Percentiles rank a stretch among this genome's conserved stretches.
Conservation (phyloP, 805 yeast species). For the Kurtzmaniella fragi region DNA sequence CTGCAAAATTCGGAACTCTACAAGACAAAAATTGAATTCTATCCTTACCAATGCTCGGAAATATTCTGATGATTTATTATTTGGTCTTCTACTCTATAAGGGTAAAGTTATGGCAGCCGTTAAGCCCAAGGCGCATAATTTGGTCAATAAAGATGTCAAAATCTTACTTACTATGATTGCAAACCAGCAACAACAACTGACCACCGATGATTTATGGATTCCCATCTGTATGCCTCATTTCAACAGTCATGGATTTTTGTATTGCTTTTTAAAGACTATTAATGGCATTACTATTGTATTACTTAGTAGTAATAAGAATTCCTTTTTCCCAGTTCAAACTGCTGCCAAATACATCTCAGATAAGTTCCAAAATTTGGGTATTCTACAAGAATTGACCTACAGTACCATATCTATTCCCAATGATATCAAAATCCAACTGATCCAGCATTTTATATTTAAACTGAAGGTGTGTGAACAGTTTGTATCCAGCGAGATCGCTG, state of each 20-base stretch:
- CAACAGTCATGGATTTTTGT: conserved; percentile 81
- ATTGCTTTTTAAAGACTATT: conserved; percentile 60
- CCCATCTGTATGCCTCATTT: conserved; percentile 91
- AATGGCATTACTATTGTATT: conserved; percentile 38
- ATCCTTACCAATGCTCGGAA: conserved; percentile 37
- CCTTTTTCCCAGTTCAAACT: conserved; percentile 71
- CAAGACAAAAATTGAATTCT: conserved; percentile 53
- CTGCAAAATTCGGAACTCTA: conserved; percentile 47
- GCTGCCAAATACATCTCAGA: conserved; percentile 49
- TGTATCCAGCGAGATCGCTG: conserved; percentile 37
- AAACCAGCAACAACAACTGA: conserved; percentile 42
- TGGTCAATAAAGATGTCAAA: conserved; percentile 79
- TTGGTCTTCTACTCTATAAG: conserved; percentile 67
- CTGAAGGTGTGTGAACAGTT: conserved; percentile 65
- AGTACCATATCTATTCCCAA: conserved; percentile 14
- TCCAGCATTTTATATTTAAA: conserved; percentile 80
- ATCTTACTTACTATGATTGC: conserved; percentile 67
- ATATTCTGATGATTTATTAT: conserved; percentile 49
- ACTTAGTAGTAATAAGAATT: conserved; percentile 66
- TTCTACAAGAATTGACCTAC: conserved; percentile 18
- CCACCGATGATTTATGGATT: conserved; percentile 78
- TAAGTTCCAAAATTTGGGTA: conserved; percentile 17
- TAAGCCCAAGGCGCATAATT: conserved; percentile 71
- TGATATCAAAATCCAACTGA: conserved; percentile 28
- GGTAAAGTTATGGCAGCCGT: conserved; percentile 64